Base-by-base conservation (phyloP, 2,329 filamentous ascomycete species). In the Ambrosiella beaveri region DNA sequence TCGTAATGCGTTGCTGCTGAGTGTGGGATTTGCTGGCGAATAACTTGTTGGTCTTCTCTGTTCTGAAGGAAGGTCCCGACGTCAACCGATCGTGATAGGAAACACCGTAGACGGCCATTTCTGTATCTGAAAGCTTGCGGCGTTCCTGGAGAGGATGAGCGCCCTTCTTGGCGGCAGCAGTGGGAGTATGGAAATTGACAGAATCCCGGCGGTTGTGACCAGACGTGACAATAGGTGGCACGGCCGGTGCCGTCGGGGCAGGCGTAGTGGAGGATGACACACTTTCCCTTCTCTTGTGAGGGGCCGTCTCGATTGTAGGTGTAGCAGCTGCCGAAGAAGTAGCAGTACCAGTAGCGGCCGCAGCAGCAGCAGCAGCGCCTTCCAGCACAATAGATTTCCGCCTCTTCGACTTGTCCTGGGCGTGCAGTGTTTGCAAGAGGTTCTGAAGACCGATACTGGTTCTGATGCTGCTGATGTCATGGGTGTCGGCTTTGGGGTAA, bases 371-470 rank as follows among this genome's bases (percentile, higher is more conserved):
- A 56, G 65, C 68, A 36, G 73, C 76, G 35, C 85, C 84, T 7
- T 75, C 72, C 65, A 84, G 76, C 65, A 85, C 76, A 35, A 85
- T 72, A 3, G 83, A 83, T 68, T 84, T 88, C 60, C 88, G 84
- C 71, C 96, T 96, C 75, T 95, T 94, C 62, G 82, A 83, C 68
- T 93, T 90, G 69, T 96, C 91, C 57, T 83, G 83, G 59, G 79
- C 81, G 69, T 95, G 80, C 40, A 97, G 79, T 63, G 85, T 89
- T 66, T 91, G 84, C 61, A 95, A 80, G 15, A 97, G 78, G 57
- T 83, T 81, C 58, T 87, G 82, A 3, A 98, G 73, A 7, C 88
- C 88, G 62, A 83, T 76, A 57, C 86, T 94, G 15, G 86, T 85
- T 65, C 88, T 88, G 72, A 94, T 95, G 52, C 81, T 75, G 64